phyloP scores from a whole-genome alignment of 768 basidiomycete species.

The Mycena haematopus region DNA sequence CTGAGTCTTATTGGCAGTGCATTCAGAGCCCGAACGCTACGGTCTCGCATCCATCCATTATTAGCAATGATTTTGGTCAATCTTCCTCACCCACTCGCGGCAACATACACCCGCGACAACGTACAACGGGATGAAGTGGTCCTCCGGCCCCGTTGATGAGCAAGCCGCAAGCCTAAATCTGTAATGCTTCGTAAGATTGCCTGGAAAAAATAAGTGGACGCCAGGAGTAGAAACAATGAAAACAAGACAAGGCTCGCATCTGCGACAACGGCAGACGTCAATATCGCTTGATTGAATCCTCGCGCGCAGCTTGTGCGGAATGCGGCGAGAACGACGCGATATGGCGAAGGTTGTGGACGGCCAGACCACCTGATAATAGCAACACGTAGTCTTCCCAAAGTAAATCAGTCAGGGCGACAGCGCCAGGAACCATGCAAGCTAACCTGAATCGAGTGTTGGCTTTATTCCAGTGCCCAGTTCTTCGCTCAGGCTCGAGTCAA shows the following conservation, averaged over 20 bases:
- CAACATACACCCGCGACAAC: no score
- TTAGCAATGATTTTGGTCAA: slow-evolving; percentile 41
- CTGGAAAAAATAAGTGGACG: slow-evolving; percentile 8
- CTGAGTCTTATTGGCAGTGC: no score
- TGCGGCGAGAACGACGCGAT: neutral
- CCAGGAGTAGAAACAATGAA: slow-evolving; percentile 1
- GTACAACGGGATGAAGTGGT: slow-evolving; percentile 84
- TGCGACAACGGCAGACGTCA: slow-evolving; percentile 52
- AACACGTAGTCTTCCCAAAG: slow-evolving; percentile 65
- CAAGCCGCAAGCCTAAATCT: slow-evolving; percentile 69
- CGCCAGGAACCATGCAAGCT: neutral
- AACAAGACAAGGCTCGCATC: slow-evolving; percentile 47
- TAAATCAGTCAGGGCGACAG: neutral
- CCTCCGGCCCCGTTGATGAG: slow-evolving; percentile 81
- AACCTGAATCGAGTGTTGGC: slow-evolving; percentile 60
- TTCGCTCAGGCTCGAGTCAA: slow-evolving; percentile 61
- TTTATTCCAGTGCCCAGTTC: slow-evolving; percentile 78
- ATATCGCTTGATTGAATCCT: neutral
- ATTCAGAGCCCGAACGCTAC: slow-evolving; percentile 59
- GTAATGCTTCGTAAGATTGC: slow-evolving; percentile 59
- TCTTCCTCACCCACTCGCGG: no score
- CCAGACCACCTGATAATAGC: slow-evolving; percentile 74
- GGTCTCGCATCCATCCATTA: slow-evolving; percentile 63
- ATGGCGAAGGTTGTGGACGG: slow-evolving; percentile 32
- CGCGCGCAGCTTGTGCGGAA: neutral